Conservation (phyloP, 2,329 filamentous ascomycete genomes). For the Ophiocordyceps robertsii region DNA sequence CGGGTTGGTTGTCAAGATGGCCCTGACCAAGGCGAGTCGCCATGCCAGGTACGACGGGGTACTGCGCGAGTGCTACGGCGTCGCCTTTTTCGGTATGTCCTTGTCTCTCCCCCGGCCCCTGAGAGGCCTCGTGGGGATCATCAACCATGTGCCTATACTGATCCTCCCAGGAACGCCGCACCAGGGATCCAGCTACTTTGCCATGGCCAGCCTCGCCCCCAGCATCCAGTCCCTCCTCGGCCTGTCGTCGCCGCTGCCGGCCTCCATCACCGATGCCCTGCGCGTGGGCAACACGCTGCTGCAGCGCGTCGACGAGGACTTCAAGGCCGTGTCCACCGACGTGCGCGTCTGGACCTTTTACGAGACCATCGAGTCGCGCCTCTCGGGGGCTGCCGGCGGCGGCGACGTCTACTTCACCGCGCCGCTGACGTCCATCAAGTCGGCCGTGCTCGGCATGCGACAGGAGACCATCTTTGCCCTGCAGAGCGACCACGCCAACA, state of each 20-base stretch:
- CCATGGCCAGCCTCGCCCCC: conserved; percentile 38
- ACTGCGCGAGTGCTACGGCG: conserved; percentile 43
- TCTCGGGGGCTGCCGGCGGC: conserved; percentile 23
- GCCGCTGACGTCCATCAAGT: conserved; percentile 44
- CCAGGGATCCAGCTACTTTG: conserved; percentile 49
- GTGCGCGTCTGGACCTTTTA: conserved; percentile 50
- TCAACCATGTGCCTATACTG: conserved; percentile 6
- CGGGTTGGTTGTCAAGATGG: conserved; percentile 44
- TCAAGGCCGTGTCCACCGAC: conserved; percentile 42
- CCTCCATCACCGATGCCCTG: conserved; percentile 34
- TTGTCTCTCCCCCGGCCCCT: no score
- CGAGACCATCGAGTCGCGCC: conserved; percentile 45
- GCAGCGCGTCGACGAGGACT: conserved; percentile 37
- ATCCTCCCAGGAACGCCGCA: conserved; percentile 38
- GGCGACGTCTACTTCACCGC: conserved; percentile 43
- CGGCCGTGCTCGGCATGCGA: conserved; percentile 34
- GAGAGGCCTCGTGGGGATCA: no score
- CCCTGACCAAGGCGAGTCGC: conserved; percentile 32
- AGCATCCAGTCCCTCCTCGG: conserved; percentile 40
- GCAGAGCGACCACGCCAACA: conserved; percentile 40
- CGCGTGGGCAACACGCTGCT: conserved; percentile 35
- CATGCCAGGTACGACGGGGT: conserved; percentile 26
- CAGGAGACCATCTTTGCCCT: conserved; percentile 38
- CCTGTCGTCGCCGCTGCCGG: conserved; percentile 35
- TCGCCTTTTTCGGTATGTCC: conserved; percentile 42